Evolutionary conservation across 805 yeast genomes (phyloP).

Genomic region (Cyberlindnera meyerae): DNA sequence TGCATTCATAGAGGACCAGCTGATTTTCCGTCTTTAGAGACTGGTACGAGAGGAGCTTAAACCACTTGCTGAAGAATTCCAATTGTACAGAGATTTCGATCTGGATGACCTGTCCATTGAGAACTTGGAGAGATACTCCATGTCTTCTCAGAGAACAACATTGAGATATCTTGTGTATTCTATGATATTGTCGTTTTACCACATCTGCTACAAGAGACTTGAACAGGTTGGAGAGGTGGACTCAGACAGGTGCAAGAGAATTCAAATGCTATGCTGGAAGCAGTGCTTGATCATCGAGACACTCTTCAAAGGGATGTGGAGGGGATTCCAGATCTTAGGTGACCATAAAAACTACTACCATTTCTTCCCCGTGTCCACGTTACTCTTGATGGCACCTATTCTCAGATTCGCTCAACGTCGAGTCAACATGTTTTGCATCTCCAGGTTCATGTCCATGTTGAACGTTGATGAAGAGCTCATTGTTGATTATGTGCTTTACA

Average conservation of each 20-base stretch:
- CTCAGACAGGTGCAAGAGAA: constrained; percentile 2
- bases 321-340: constrained; percentile 9
- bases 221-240: constrained; percentile 12
- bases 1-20: constrained; percentile 10
- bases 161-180: constrained; percentile 10
- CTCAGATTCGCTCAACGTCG: constrained; percentile 16
- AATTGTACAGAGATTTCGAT: constrained; percentile 3
- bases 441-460: constrained; percentile 9
- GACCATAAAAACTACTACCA: constrained; percentile 9
- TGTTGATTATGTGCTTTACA: constrained; percentile 13
- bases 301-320: constrained; percentile 14
- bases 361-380: constrained; percentile 9
- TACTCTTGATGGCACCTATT: constrained; percentile 15
- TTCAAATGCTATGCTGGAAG: constrained; percentile 13
- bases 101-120: constrained; percentile 8
- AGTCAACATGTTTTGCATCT: constrained; percentile 10
- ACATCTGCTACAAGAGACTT: constrained; percentile 14
- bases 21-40: constrained; percentile 9
- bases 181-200: constrained; percentile 12
- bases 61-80: constrained; percentile 8
- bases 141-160: constrained; percentile 11
- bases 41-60: constrained; percentile 10
- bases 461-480: constrained; percentile 12
- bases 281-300: constrained; percentile 11
- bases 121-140: constrained; percentile 8